A percentile compares a stretch with the other conserved stretches of the same genome.
These are phyloP conservation scores for Capillidium heterosporum DNA, from an alignment of 371 early-diverging fungal species.

Conservation along the genomic window DNA sequence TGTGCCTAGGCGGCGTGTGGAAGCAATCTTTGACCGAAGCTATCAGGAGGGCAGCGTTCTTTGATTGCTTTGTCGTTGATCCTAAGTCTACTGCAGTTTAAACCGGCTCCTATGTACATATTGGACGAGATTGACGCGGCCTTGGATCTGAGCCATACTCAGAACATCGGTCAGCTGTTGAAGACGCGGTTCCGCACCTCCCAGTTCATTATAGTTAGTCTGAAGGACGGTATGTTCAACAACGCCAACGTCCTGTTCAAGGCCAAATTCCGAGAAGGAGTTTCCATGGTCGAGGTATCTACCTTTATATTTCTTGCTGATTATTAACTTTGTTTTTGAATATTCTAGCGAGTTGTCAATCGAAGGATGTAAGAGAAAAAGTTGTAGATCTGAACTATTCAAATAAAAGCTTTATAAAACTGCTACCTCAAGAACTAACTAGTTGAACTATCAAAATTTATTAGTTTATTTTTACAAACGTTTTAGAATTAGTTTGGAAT, in stretches of 20 bases:
- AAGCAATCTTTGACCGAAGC: slow-evolving; percentile 91
- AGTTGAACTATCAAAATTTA: too few relatives aligned
- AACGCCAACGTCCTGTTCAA: slow-evolving; percentile 97
- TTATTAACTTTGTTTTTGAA: neutral
- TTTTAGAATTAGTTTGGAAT: too few relatives aligned
- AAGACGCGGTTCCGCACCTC: slow-evolving; percentile 90
- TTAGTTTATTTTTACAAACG: too few relatives aligned
- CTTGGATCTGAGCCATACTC: slow-evolving; percentile 96
- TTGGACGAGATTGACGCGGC: slow-evolving; percentile 99
- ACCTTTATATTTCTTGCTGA: neutral
- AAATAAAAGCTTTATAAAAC: too few relatives aligned
- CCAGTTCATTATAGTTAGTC: slow-evolving; percentile 97
- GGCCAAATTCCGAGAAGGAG: slow-evolving; percentile 91
- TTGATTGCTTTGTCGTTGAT: slow-evolving; percentile 95
- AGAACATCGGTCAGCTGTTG: slow-evolving; percentile 96
- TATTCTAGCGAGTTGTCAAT: neutral
- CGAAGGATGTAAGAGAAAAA: neutral
- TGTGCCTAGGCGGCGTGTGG: slow-evolving; percentile 95
- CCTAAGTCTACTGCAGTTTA: slow-evolving; percentile 91
- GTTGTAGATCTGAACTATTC: too few relatives aligned
- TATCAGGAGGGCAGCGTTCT: slow-evolving; percentile 98
- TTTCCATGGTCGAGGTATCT: slow-evolving; percentile 70
- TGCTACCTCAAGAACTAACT: too few relatives aligned
- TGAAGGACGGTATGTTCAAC: slow-evolving; percentile 99
- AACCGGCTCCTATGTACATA: slow-evolving; percentile 99